These are phyloP conservation scores for Fistulinella prunicolor DNA, from an alignment of 768 basidiomycete genomes.

Conservation along the genomic window DNA sequence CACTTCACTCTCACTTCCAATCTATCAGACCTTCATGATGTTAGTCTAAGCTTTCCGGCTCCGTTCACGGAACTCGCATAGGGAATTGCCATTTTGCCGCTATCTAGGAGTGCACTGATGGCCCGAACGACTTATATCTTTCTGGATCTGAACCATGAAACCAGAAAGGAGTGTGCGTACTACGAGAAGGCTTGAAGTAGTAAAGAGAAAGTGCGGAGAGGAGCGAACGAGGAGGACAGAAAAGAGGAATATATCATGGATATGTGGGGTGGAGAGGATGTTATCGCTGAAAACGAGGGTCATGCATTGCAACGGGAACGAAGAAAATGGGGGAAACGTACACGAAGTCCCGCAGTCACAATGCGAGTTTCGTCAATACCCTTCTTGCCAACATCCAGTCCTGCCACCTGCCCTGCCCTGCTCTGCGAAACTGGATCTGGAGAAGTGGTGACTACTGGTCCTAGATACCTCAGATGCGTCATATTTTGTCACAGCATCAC, in stretches of 20 bases:
- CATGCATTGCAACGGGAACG: conserved; percentile 6
- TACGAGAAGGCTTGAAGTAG: not conserved
- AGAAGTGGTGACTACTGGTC: conserved; percentile 93
- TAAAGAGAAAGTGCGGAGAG: not conserved
- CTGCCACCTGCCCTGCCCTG: conserved; percentile 92
- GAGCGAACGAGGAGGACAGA: not conserved
- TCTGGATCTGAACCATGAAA: too few relatives aligned
- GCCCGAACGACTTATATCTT: too few relatives aligned
- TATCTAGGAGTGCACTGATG: too few relatives aligned
- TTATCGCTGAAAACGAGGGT: conserved; percentile 16
- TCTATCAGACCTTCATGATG: too few relatives aligned
- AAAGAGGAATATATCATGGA: conserved; percentile 18
- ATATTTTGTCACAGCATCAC: not conserved
- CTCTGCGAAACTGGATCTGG: conserved; percentile 92
- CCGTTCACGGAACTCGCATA: too few relatives aligned
- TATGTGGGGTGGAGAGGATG: conserved; percentile 18
- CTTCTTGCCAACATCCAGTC: conserved; percentile 93
- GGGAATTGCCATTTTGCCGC: too few relatives aligned
- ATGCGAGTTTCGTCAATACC: conserved; percentile 83
- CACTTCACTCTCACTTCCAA: too few relatives aligned
- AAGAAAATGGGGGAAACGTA: not conserved
- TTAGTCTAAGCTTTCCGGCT: too few relatives aligned
- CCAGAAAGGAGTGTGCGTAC: too few relatives aligned
- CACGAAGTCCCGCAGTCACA: conserved; percentile 42
- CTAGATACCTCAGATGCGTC: conserved; percentile 37